Conservation (phyloP, 2,329 filamentous ascomycete genomes). For the Helotiales sp. region DNA sequence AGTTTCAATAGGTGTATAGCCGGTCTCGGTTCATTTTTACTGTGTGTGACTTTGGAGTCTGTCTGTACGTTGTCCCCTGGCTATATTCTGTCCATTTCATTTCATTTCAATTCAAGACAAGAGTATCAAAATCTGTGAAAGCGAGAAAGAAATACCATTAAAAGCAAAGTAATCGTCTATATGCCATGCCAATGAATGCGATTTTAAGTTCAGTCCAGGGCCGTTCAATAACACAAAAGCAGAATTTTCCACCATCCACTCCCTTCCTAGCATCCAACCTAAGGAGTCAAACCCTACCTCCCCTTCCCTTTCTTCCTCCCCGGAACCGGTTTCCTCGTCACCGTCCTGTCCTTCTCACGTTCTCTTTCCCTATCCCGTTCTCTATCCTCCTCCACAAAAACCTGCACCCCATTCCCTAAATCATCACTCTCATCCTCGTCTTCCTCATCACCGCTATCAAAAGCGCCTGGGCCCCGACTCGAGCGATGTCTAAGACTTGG, state of each 20-base stretch:
- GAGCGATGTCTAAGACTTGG: constrained; percentile 6
- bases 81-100: too few relatives aligned
- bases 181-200: neutral
- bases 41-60: too few relatives aligned
- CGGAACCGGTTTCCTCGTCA: constrained; percentile 34
- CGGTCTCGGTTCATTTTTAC: too few relatives aligned
- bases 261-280: neutral
- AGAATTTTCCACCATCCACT: neutral
- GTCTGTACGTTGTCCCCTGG: too few relatives aligned
- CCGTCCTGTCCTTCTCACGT: constrained; percentile 12
- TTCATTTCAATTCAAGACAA: too few relatives aligned
- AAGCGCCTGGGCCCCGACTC: constrained; percentile 24
- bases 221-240: neutral
- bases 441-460: constrained; percentile 28
- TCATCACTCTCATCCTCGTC: constrained; percentile 40
- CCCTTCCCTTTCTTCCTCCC: constrained; percentile 36
- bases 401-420: constrained; percentile 38
- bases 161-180: constrained; percentile 18
- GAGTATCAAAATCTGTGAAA: too few relatives aligned
- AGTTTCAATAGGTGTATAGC: too few relatives aligned
- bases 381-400: constrained; percentile 36
- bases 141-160: constrained; percentile 20
- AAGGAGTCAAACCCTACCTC: constrained; percentile 15
- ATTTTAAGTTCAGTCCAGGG: too few relatives aligned
- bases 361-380: constrained; percentile 21